Conservation (phyloP, 1,139 yeast genomes). For the Kodamaea plutei region DNA sequence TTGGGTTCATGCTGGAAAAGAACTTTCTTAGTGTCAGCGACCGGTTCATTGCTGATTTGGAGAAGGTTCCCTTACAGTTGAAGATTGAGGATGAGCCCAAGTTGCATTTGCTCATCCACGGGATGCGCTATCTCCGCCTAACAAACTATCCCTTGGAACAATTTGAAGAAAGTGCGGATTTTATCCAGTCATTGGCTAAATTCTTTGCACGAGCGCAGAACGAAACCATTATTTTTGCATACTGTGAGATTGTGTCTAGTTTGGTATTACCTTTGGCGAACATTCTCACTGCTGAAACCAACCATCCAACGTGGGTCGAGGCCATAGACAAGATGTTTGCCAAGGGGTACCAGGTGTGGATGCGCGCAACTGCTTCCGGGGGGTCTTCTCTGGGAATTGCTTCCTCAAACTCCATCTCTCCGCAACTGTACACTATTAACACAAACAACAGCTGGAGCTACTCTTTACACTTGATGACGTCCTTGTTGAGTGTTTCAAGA, state of each 20-base stretch:
- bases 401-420: slow-evolving; percentile 2
- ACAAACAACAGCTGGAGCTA: slow-evolving; percentile 61
- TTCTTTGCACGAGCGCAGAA: slow-evolving; percentile 69
- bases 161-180: slow-evolving; percentile 91
- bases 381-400: neutral
- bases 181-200: slow-evolving; percentile 77
- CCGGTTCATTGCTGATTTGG: slow-evolving; percentile 87
- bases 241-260: slow-evolving; percentile 77
- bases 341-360: slow-evolving; percentile 43
- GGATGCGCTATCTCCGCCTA: slow-evolving; percentile 81
- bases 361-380: slow-evolving; percentile 9
- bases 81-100: slow-evolving; percentile 62
- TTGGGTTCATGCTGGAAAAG: slow-evolving; percentile 86
- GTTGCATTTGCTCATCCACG: slow-evolving; percentile 73
- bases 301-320: slow-evolving; percentile 92
- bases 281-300: slow-evolving; percentile 85
- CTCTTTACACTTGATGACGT: slow-evolving; percentile 65
- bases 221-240: slow-evolving; percentile 64
- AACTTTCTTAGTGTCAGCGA: slow-evolving; percentile 87
- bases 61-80: slow-evolving; percentile 55
- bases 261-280: slow-evolving; percentile 82
- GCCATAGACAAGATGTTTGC: slow-evolving; percentile 64
- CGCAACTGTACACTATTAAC: slow-evolving; percentile 1
- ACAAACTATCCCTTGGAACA: slow-evolving; percentile 83
- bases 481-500: slow-evolving; percentile 78